Evolutionary conservation across 129 eudicot genomes (phyloP), one percentile per base, ranked within the genome.

Genomic region (Artemisia tridentata): DNA sequence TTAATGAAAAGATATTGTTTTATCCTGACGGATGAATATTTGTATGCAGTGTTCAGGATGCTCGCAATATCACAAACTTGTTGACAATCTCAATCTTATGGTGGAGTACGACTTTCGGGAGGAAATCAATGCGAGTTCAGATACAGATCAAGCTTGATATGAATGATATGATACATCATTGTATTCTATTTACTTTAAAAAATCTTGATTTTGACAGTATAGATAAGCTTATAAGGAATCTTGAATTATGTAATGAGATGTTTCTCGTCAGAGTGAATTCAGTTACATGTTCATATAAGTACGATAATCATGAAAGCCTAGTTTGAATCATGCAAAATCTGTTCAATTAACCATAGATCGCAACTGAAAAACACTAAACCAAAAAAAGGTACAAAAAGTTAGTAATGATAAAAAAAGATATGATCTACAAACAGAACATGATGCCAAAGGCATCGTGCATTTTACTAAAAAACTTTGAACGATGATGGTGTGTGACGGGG

Each of bases 11-110:
- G 13, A 47, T 66, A 1, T 6, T 2, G 19, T 29, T 29, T 29
- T 29, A 29, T 29, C 27, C 58, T 72, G 58, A 72, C 1, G 4
- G 43, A 43, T 15, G 25, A 4, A 18, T 14, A 11, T 50, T 50
- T 50, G 16, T 60, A 53, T 60, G 5, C 82, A 90, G 99, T 93
- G 93, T 51, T 60, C 99, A 82, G 97, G 96, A 47, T 93, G 99
- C 74, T 76, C 74, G 3, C 80, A 69, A 80, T 86, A 93, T 82
- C 97, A 90, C 80, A 84, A 87, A 80, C 78, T 93, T 67, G 93
- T 90, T 47, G 99, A 93, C 88, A 93, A 93, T 75, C 87, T 93
- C 27, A 84, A 81, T 49, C 89, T 93, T 71, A 97, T 93, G 80
- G 88, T 87, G 64, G 97, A 93, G 75, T 89, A 93, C 57, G 82